Percentiles rank a stretch among this genome's conserved stretches.
phyloP scores from a whole-genome alignment of 208 protist genomes.

The Trypanosoma rangeli region DNA sequence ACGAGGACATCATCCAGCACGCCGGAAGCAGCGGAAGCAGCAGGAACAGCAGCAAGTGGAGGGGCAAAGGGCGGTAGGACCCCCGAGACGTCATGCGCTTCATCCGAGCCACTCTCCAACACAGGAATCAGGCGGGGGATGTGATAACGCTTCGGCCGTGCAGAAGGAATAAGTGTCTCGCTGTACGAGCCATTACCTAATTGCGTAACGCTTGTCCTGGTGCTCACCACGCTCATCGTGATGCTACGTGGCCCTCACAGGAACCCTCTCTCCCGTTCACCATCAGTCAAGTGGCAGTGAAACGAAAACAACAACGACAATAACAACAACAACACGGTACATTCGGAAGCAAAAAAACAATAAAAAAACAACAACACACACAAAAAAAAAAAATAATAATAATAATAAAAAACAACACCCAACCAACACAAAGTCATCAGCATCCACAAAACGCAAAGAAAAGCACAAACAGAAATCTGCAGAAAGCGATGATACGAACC shows the following conservation, averaged over 20 bases:
- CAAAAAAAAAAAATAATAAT: neutral
- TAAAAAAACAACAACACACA: slow-evolving; percentile 6
- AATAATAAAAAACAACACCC: slow-evolving; percentile 2
- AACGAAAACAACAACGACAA: slow-evolving; percentile 1
- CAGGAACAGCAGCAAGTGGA: neutral
- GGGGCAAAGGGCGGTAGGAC: neutral
- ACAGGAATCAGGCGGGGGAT: slow-evolving; percentile 21
- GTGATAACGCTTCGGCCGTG: neutral
- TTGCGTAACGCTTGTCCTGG: slow-evolving; percentile 8
- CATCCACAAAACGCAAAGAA: neutral
- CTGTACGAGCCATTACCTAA: slow-evolving; percentile 9
- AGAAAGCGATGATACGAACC: neutral
- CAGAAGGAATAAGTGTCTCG: slow-evolving; percentile 5
- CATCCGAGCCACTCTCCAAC: neutral
- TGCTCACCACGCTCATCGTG: slow-evolving; percentile 16
- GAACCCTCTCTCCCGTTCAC: neutral
- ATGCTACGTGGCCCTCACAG: neutral
- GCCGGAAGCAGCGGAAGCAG: neutral
- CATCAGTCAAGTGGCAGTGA: neutral
- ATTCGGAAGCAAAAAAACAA: neutral
- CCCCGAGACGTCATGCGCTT: neutral
- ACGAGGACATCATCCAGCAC: too few species aligned
- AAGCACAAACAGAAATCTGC: neutral
- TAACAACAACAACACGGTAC: neutral
- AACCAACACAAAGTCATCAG: neutral